phyloP scores from a whole-genome alignment of 2,329 filamentous ascomycete genomes.

The Cercospora berteroae region DNA sequence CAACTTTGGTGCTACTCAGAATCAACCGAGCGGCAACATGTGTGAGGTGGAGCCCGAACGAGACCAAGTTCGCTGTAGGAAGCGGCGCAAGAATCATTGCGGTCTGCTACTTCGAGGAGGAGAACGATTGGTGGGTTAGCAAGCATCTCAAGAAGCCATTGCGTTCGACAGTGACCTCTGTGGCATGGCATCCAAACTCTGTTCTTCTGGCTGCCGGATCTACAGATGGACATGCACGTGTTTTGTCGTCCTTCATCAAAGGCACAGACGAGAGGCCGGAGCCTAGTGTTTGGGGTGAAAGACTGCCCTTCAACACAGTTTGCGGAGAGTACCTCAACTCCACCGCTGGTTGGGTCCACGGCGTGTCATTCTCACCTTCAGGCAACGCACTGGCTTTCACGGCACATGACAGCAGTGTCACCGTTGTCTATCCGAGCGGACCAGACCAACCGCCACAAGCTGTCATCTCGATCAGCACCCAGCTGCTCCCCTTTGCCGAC shows the following conservation, averaged over 20 bases:
- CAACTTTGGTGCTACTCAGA: constrained; percentile 90
- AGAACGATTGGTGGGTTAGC: constrained; percentile 99
- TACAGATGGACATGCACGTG: constrained; percentile 93
- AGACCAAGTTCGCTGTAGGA: constrained; percentile 96
- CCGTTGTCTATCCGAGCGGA: constrained; percentile 88
- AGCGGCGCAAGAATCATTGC: constrained; percentile 94
- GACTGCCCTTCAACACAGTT: constrained; percentile 95
- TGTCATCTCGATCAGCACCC: constrained; percentile 85
- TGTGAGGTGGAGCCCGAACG: constrained; percentile 93
- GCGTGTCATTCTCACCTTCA: constrained; percentile 86
- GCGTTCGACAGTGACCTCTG: constrained; percentile 89
- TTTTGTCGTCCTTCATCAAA: constrained; percentile 96
- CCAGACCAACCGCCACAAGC: constrained; percentile 87
- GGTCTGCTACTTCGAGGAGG: constrained; percentile 97
- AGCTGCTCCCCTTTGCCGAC: constrained; percentile 87
- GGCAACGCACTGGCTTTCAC: constrained; percentile 92
- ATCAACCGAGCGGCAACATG: constrained; percentile 97
- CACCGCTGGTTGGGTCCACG: constrained; percentile 94
- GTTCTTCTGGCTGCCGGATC: constrained; percentile 91
- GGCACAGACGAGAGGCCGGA: constrained; percentile 84
- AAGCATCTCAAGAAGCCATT: constrained; percentile 99
- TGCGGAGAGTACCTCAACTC: constrained; percentile 96
- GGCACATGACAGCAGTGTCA: constrained; percentile 93
- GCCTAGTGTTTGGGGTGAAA: constrained; percentile 87
- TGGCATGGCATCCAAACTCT: constrained; percentile 96